Base-by-base conservation (phyloP, 129 eudicot species). In the Erigeron canadensis region DNA sequence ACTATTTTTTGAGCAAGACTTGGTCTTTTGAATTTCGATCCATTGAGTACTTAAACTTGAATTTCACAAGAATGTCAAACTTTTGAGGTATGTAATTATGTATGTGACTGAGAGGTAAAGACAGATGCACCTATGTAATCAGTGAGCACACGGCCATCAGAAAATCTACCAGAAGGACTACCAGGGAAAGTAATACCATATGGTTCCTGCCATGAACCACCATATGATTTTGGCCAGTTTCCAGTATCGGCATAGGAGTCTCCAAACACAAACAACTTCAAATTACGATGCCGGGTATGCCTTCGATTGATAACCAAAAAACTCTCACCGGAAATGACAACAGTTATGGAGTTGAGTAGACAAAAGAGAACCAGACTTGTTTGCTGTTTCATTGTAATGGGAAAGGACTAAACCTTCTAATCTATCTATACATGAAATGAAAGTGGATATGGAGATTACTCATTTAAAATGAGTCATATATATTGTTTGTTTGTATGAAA, bases 201-300 rank as follows among this genome's bases (percentile, higher is more conserved):
- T 0, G 96, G 96, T 28, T 75, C 43, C 50, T 77, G 79, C 96
- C 96, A 89, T 10, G 93, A 65, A 12, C 63, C 63, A 37, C 83
- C 78, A 16, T 56, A 28, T 34, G 88, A 22, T 47, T 70, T 75
- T 23, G 83, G 83, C 81, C 78, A 72, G 55, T 89, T 89, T 42
- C 96, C 96, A 0, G 93, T 83, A 70, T 89, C 96, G 1, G 76
- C 96, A 59, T 89, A 89, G 11, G 96, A 86, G 72, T 86, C 96
- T 38, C 92, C 96, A 18, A 86, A 89, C 62, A 86, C 96, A 74
- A 89, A 89, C 22, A 89, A 48, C 79, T 79, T 88, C 70, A 76
- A 77, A 3, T 60, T 43, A 13, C 39, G 65, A 58, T 16, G 45
- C 41, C 28, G 15, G 39, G 59, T 54, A 57, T 58, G 66, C 7